These are phyloP conservation scores for Zychaea mexicana DNA, from an alignment of 371 early-diverging fungal species.

Conservation along the genomic window DNA sequence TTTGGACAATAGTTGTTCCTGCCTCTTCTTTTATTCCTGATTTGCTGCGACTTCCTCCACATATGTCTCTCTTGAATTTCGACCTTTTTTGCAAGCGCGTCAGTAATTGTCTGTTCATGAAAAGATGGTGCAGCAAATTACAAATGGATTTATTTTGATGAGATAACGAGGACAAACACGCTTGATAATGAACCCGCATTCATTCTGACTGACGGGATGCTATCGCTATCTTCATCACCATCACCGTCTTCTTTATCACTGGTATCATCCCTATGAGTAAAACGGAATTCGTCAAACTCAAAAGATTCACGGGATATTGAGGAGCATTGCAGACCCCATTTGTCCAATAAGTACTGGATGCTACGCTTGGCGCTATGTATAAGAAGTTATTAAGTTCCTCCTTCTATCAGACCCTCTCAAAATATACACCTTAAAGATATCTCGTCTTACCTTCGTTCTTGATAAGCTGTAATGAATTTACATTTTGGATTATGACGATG, in stretches of 20 bases:
- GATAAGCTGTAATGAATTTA: conserved; percentile 55
- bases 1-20: too few species aligned
- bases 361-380: conserved; percentile 51
- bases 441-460: conserved; percentile 40
- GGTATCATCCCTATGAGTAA: conserved; percentile 20
- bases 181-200: conserved; percentile 34
- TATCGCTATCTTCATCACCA: not conserved
- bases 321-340: conserved; percentile 50
- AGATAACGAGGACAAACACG: conserved; percentile 39
- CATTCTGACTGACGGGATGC: conserved; percentile 5
- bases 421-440: too few species aligned
- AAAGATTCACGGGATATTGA: conserved; percentile 45
- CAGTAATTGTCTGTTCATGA: too few species aligned
- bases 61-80: too few species aligned
- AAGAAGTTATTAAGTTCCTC: not conserved
- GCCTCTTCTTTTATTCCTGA: too few species aligned
- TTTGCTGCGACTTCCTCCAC: too few species aligned
- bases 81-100: too few species aligned
- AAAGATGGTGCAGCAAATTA: too few species aligned
- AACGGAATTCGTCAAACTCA: conserved; percentile 46
- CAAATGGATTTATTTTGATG: not conserved
- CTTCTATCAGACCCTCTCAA: not conserved
- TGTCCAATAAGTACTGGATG: conserved; percentile 52
- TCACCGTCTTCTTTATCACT: conserved; percentile 1
- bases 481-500: conserved; percentile 51